phyloP scores from a whole-genome alignment of 2,329 filamentous ascomycete species.

The Sarocladiaceae sp. region DNA sequence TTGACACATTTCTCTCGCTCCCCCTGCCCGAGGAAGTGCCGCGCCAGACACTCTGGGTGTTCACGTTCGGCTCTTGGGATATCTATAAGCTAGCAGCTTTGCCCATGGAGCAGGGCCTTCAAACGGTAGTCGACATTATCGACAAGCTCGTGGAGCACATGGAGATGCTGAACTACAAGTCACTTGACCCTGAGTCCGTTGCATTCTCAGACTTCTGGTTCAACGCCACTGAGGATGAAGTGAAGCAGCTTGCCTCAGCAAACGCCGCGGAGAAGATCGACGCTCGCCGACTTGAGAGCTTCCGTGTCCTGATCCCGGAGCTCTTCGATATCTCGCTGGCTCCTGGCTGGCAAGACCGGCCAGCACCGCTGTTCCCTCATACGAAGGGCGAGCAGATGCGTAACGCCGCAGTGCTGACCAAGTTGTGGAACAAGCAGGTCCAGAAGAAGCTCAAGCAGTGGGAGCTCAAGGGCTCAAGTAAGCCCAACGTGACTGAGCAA shows the following conservation, averaged over 20 bases:
- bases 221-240: conserved; percentile 21
- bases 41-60: conserved; percentile 48
- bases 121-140: conserved; percentile 31
- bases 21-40: conserved; percentile 27
- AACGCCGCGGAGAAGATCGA: conserved; percentile 19
- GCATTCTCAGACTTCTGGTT: conserved; percentile 42
- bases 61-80: conserved; percentile 52
- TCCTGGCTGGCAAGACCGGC: conserved; percentile 48
- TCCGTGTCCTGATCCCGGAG: conserved; percentile 47
- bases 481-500: conserved; percentile 32
- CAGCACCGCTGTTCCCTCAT: conserved; percentile 38
- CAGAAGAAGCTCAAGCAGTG: conserved; percentile 38
- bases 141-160: conserved; percentile 39
- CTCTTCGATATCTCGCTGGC: conserved; percentile 50
- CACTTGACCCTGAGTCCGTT: conserved; percentile 35
- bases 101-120: conserved; percentile 33
- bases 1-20: conserved; percentile 40
- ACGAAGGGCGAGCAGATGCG: conserved; percentile 47
- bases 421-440: conserved; percentile 44
- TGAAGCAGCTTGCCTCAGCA: conserved; percentile 21
- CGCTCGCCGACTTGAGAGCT: conserved; percentile 32
- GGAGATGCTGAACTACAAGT: conserved; percentile 41
- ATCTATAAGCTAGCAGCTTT: conserved; percentile 47
- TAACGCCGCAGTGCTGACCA: conserved; percentile 47
- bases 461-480: conserved; percentile 33